These are phyloP conservation scores for Globisporangium cystogenes DNA, from an alignment of 352 stramenopile genomes.

Conservation along the genomic window DNA sequence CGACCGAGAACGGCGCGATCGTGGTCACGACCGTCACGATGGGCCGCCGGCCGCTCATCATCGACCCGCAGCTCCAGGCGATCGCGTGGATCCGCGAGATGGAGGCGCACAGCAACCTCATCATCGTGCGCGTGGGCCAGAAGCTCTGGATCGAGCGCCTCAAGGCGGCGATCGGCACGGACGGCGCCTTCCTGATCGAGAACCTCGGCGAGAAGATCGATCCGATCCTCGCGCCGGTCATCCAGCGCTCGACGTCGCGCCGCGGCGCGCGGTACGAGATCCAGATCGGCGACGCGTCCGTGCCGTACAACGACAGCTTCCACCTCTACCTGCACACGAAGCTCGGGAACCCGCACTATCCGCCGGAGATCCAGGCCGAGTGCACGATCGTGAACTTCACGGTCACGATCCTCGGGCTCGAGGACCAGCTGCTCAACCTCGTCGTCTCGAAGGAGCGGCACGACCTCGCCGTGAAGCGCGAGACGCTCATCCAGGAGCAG, in stretches of 20 bases:
- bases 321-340: constrained; percentile 95
- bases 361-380: constrained; percentile 93
- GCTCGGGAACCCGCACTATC: constrained; percentile 92
- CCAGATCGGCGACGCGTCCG: constrained; percentile 92
- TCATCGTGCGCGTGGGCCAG: constrained; percentile 93
- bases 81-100: constrained; percentile 93
- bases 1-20: constrained; percentile 92
- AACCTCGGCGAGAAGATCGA: constrained; percentile 94
- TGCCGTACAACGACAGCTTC: constrained; percentile 94
- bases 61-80: constrained; percentile 92
- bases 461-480: constrained; percentile 76
- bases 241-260: constrained; percentile 92
- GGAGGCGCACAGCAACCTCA: constrained; percentile 88
- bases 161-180: constrained; percentile 91
- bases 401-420: constrained; percentile 88
- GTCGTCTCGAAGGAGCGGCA: constrained; percentile 91
- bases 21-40: constrained; percentile 89
- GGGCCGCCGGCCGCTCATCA: constrained; percentile 89
- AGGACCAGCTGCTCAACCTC: constrained; percentile 91
- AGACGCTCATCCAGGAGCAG: constrained; percentile 92
- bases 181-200: constrained; percentile 92
- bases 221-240: constrained; percentile 91
- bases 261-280: constrained; percentile 92
- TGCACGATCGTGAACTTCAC: constrained; percentile 96
- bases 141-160: constrained; percentile 94